These are phyloP conservation scores for Conidiobolus incongruus DNA, from an alignment of 371 early-diverging fungal genomes.

Conservation along the genomic window DNA sequence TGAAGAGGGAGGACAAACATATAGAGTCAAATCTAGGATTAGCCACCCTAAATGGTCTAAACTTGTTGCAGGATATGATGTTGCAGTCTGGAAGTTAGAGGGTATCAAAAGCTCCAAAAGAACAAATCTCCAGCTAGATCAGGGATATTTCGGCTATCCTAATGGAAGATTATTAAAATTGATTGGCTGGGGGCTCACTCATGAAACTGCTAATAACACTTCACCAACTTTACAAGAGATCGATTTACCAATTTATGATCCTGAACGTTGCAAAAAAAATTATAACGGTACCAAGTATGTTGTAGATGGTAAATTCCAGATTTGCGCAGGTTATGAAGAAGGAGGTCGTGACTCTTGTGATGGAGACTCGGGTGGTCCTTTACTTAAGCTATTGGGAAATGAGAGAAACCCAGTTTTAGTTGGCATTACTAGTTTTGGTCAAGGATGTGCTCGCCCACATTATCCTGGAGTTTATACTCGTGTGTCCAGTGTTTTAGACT, in stretches of 20 bases:
- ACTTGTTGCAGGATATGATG: neutral
- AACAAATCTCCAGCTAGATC: no score
- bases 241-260: neutral
- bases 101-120: no score
- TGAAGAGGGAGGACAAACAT: neutral
- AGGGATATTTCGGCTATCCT: no score
- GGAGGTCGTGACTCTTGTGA: neutral
- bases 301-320: neutral
- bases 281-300: no score
- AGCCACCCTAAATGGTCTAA: neutral
- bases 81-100: no score
- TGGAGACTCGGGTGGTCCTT: conserved; percentile 3
- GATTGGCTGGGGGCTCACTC: conserved; percentile 2
- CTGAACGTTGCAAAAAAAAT: neutral
- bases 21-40: neutral
- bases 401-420: neutral
- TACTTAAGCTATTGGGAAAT: neutral
- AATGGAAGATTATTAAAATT: neutral
- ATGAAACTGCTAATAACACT: neutral
- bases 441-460: neutral
- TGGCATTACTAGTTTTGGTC: neutral
- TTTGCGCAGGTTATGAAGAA: neutral
- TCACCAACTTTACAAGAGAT: neutral
- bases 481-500: neutral
- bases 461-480: conserved; percentile 2